Base-by-base conservation (phyloP, 192 early-diverging fungal genomes). In the Rhizophagus sp. region DNA sequence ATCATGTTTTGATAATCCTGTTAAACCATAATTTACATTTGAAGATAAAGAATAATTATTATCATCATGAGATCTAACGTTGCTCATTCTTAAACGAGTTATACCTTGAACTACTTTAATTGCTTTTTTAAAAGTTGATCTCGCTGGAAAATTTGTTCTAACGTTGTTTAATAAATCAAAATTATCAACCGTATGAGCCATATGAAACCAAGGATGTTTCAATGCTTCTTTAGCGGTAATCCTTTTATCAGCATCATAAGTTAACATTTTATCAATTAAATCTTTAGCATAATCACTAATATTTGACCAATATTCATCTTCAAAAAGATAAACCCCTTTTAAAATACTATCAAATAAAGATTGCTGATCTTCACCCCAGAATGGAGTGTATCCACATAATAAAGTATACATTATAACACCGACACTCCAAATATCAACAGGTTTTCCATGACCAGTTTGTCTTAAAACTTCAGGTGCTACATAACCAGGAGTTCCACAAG, bases 351-450 rank as follows among this genome's bases (percentile, higher is more conserved):
- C 84, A 78, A 92, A 96, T 5, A 95, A 83, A 2, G 82, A 75
- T 39, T 81, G 77, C 88, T 93, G 87, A 67, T 90, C 87, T 76
- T 91, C 86, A 67, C 84, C 89, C 78, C 86, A 90, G 81, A 93
- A 96, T 10, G 94, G 94, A 8, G 91, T 84, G 84, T 96, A 92
- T 57, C 94, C 94, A 72, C 92, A 93, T 30, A 96, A 85, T 41
- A 97, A 84, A 52, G 95, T 94, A 82, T 95, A 98, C 33, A 96
- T 88, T 73, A 99, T 94, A 17, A 97, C 92, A 72, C 97, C 97
- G 65, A 99, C 86, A 24, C 93, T 94, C 97, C 97, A 99, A 76
- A 99, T 88, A 89, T 99, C 97, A 22, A 96, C 97, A 4, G 94
- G 88, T 84, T 96, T 97, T 22, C 96, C 96, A 84, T 98, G 92